These are phyloP conservation scores for Daldinia eschscholtzii DNA, from an alignment of 2,329 filamentous ascomycete genomes.

Conservation along the genomic window DNA sequence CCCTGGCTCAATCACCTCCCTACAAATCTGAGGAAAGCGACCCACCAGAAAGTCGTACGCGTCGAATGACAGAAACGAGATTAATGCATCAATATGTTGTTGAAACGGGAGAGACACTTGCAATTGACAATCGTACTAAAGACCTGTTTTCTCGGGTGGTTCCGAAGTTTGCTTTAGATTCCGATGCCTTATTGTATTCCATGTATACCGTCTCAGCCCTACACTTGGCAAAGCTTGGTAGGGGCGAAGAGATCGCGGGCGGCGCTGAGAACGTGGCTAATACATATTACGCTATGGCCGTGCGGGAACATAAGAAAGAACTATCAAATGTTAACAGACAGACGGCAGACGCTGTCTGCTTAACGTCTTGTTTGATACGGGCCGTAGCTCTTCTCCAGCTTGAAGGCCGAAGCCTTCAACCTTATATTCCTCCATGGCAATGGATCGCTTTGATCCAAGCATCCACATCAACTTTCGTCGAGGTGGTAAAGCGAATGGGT, in stretches of 20 bases:
- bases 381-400: slow-evolving; percentile 21
- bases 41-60: slow-evolving; percentile 34
- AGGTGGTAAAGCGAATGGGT: slow-evolving; percentile 30
- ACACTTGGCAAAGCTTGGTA: slow-evolving; percentile 32
- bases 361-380: slow-evolving; percentile 38
- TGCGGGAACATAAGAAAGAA: slow-evolving; percentile 41
- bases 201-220: slow-evolving; percentile 41
- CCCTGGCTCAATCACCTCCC: background rate
- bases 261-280: slow-evolving; percentile 26
- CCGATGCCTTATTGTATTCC: slow-evolving; percentile 39
- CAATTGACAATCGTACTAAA: slow-evolving; percentile 26
- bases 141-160: slow-evolving; percentile 15
- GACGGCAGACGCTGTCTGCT: slow-evolving; percentile 36
- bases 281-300: slow-evolving; percentile 41
- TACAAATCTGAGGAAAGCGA: slow-evolving; percentile 24
- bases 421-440: slow-evolving; percentile 39
- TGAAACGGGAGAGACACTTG: slow-evolving; percentile 33
- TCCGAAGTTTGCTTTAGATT: slow-evolving; percentile 29
- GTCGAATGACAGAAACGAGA: slow-evolving; percentile 36
- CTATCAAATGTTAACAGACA: slow-evolving; percentile 31
- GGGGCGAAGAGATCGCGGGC: slow-evolving; percentile 17
- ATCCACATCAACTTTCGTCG: slow-evolving; percentile 34
- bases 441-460: slow-evolving; percentile 29
- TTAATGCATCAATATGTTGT: slow-evolving; percentile 40
- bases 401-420: slow-evolving; percentile 28